Evolutionary conservation across 352 stramenopile species (phyloP).

Genomic region (Phytophthora citrophthora): DNA sequence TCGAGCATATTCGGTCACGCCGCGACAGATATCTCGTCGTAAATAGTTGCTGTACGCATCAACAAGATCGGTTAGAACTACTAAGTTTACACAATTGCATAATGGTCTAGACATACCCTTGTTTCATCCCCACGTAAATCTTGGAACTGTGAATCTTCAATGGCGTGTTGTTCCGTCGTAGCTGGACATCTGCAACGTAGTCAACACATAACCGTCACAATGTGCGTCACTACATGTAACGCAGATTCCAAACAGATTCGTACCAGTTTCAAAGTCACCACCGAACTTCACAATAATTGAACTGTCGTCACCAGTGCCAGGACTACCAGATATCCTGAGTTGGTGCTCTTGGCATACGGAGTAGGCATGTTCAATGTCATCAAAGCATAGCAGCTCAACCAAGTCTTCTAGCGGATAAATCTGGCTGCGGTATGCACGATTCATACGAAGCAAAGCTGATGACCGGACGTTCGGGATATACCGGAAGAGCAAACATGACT

Average conservation of each 20-base stretch:
- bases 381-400: slow-evolving; percentile 79
- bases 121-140: slow-evolving; percentile 80
- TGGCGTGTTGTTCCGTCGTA: slow-evolving; percentile 72
- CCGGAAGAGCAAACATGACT: slow-evolving; percentile 83
- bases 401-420: slow-evolving; percentile 70
- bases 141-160: slow-evolving; percentile 61
- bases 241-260: background rate
- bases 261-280: slow-evolving; percentile 81
- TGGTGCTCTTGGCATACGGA: slow-evolving; percentile 73
- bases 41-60: slow-evolving; percentile 55
- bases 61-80: background rate
- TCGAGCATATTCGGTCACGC: slow-evolving; percentile 79
- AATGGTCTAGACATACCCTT: slow-evolving; percentile 59
- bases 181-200: slow-evolving; percentile 54
- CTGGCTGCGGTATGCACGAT: slow-evolving; percentile 75
- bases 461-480: slow-evolving; percentile 85
- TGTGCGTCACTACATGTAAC: background rate
- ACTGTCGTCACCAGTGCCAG: slow-evolving; percentile 49
- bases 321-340: slow-evolving; percentile 55
- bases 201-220: slow-evolving; percentile 7
- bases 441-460: slow-evolving; percentile 78
- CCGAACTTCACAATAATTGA: slow-evolving; percentile 74
- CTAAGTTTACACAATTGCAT: background rate
- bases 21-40: slow-evolving; percentile 76
- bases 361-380: slow-evolving; percentile 76